Evolutionary conservation across 2,329 filamentous ascomycete genomes (phyloP).

Genomic region (Setomelanomma holmii): DNA sequence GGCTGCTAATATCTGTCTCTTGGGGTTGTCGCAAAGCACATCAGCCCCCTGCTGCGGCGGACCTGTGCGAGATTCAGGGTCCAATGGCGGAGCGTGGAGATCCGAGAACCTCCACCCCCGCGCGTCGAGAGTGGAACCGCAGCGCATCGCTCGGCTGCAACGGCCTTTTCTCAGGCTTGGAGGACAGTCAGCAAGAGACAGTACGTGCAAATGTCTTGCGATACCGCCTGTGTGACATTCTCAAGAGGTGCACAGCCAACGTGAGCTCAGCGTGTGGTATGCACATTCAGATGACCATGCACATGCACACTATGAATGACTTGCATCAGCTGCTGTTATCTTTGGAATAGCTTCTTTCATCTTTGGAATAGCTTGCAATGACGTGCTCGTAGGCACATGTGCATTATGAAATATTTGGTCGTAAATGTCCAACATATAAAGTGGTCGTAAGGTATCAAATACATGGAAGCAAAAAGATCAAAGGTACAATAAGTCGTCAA

Average conservation of each 20-base stretch:
- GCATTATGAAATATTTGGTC: slow-evolving; percentile 9
- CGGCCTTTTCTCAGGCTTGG: neutral
- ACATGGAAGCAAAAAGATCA: neutral
- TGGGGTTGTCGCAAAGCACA: neutral
- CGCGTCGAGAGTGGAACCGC: neutral
- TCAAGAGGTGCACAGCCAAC: neutral
- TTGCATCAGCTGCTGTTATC: neutral
- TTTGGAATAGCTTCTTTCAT: neutral
- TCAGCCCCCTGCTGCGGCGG: neutral
- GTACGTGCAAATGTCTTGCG: no score
- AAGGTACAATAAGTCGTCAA: neutral
- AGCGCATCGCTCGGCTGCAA: neutral
- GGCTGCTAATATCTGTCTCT: slow-evolving; percentile 4
- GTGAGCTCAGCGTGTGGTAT: slow-evolving; percentile 4
- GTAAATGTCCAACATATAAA: slow-evolving; percentile 2
- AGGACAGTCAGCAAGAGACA: no score
- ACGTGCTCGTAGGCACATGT: slow-evolving; percentile 6
- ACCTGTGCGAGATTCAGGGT: neutral
- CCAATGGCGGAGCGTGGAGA: slow-evolving; percentile 3
- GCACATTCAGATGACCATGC: neutral
- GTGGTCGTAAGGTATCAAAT: neutral
- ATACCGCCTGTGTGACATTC: neutral
- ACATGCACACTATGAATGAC: slow-evolving; percentile 6
- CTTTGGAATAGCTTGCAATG: slow-evolving; percentile 4
- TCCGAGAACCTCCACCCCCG: slow-evolving; percentile 6